phyloP scores from a whole-genome alignment of 129 eudicot species.

The Artemisia argyi region DNA sequence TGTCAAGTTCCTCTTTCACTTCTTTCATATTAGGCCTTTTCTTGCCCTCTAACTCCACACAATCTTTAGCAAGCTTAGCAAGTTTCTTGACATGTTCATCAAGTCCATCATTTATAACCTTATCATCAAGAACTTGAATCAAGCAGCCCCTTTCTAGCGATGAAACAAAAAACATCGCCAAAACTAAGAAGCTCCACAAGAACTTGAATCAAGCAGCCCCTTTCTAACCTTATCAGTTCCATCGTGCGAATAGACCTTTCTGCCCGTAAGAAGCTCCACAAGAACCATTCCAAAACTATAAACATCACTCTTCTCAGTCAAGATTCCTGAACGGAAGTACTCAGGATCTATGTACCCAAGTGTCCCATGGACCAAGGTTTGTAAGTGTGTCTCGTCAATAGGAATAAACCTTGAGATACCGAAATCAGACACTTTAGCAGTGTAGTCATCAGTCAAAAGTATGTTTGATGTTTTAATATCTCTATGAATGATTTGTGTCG shows the following conservation, averaged over 20 bases:
- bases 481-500: constrained; percentile 26
- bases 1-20: constrained; percentile 20
- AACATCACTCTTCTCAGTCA: constrained; percentile 28
- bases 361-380: constrained; percentile 26
- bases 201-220: no score
- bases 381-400: constrained; percentile 24
- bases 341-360: constrained; percentile 37
- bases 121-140: constrained; percentile 27
- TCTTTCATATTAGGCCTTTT: constrained; percentile 29
- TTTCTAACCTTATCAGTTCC: no score
- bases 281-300: constrained; percentile 40
- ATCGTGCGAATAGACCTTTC: constrained; percentile 26
- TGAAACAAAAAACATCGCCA: constrained; percentile 25
- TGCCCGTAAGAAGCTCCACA: constrained; percentile 36
- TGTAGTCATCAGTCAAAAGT: constrained; percentile 23
- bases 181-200: no score
- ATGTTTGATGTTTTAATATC: constrained; percentile 29
- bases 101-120: constrained; percentile 25
- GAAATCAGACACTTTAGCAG: constrained; percentile 32
- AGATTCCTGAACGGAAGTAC: constrained; percentile 28
- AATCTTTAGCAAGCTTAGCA: constrained; percentile 14
- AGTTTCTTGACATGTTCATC: constrained; percentile 21
- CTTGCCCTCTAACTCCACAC: constrained; percentile 23
- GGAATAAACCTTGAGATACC: constrained; percentile 32
- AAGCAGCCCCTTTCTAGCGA: constrained; percentile 20